Base-by-base conservation (phyloP, 306 rosid species). In the Acacia melanoxylon region DNA sequence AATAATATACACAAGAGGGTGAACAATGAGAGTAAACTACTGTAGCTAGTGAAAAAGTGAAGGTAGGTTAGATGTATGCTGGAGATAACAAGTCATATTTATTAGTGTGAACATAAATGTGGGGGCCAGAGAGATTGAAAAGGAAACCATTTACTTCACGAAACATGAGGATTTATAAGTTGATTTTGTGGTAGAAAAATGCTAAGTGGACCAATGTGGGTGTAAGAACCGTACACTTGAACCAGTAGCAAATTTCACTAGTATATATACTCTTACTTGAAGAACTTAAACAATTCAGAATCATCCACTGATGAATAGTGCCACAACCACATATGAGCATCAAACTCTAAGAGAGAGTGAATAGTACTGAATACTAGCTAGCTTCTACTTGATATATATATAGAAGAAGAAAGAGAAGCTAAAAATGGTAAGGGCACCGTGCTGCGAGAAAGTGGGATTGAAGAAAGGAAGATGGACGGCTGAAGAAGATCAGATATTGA, bases 401-500 rank as follows among this genome's bases (percentile, higher is more conserved):
- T 29, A 27, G 2, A 27, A 4, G 31, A 63, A 63, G 68, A 63
- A 63, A 29, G 3, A 31, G 41, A 14, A 63, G 41, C 14, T 2
- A 27, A 27, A 1, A 63, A 51, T 91, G 97, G 98, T 91, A 52
- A 92, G 93, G 86, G 88, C 97, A 52, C 96, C 96, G 16, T 94
- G 94, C 61, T 92, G 98, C 78, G 96, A 86, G 86, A 94, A 91
- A 58, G 83, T 89, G n/a, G 97, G 98, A 76, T 44, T 94, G 78
- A 94, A 89, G 87, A 92, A 83, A 85, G 97, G 97, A 79, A 89
- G 97, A 81, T 94, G 98, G 97, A 94, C 97, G 3, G 89, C 90
- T 40, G 96, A 92, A 85, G 98, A 94, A 80, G 98, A 94, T 74
- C 67, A 84, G 75, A 89, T 86, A 74, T 83, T 92, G 69, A 92